These are phyloP conservation scores for Bertia moriformis DNA, from an alignment of 2,329 filamentous ascomycete genomes.

Conservation along the genomic window DNA sequence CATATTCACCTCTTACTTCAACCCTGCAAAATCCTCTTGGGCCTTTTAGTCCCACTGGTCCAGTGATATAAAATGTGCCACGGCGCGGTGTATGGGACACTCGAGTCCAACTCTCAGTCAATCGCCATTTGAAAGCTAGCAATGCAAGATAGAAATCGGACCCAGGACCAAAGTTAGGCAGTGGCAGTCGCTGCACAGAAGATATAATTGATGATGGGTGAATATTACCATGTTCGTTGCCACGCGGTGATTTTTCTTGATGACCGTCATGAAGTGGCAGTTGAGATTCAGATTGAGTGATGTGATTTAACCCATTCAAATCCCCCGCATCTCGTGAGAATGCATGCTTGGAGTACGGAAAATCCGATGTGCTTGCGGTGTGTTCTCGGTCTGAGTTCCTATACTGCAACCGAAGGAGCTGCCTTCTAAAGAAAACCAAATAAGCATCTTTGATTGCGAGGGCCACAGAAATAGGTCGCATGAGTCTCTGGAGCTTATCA, in stretches of 20 bases:
- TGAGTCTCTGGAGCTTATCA: conserved; percentile 12
- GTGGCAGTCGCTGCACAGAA: conserved; percentile 15
- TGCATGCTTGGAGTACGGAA: too few species aligned
- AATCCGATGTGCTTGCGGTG: too few species aligned
- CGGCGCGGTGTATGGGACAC: conserved; percentile 10
- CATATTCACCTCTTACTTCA: conserved; percentile 18
- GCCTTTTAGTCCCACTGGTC: conserved; percentile 16
- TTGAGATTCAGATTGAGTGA: too few species aligned
- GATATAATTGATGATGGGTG: conserved; percentile 14
- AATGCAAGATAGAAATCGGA: conserved; percentile 16
- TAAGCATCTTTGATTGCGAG: conserved; percentile 17
- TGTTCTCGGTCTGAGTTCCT: too few species aligned
- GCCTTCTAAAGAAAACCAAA: conserved; percentile 11
- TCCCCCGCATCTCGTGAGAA: too few species aligned
- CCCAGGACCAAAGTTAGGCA: conserved; percentile 15
- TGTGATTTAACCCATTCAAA: too few species aligned
- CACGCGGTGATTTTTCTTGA: conserved; percentile 4
- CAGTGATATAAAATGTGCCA: conserved; percentile 16
- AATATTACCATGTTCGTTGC: conserved; percentile 5
- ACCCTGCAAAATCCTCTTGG: conserved; percentile 16
- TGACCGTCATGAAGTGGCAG: background rate
- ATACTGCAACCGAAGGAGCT: conserved; percentile 11
- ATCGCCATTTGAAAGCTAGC: conserved; percentile 13
- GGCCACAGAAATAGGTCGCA: conserved; percentile 14
- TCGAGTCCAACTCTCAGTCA: conserved; percentile 10